Percentiles rank a stretch among this genome's conserved stretches.
These are phyloP conservation scores for Yamadazyma triangularis DNA, from an alignment of 1,139 yeast genomes.

Conservation along the genomic window DNA sequence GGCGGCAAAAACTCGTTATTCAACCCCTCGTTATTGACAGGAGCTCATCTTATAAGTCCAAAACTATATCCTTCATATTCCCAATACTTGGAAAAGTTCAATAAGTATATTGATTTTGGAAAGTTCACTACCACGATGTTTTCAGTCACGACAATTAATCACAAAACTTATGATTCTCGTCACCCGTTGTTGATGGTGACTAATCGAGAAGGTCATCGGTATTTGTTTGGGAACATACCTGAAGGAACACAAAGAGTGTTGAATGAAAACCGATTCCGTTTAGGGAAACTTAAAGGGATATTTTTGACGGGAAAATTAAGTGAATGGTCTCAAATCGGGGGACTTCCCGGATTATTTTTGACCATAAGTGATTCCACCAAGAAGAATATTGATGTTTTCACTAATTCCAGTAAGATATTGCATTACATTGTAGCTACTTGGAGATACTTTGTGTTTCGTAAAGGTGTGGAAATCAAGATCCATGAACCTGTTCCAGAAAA, in stretches of 20 bases:
- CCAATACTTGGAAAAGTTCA: conserved; percentile 7
- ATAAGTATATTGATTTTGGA: conserved; percentile 12
- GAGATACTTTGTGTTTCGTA: conserved; percentile 86
- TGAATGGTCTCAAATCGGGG: conserved; percentile 74
- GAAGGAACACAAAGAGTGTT: conserved; percentile 83
- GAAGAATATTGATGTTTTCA: conserved; percentile 36
- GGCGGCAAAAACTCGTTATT: too few species aligned
- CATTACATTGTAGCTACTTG: conserved; percentile 68
- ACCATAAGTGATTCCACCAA: conserved; percentile 83
- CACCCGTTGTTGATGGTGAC: conserved; percentile 58
- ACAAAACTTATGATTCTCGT: conserved; percentile 55
- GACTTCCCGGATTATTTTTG: conserved; percentile 82
- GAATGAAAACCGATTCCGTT: conserved; percentile 49
- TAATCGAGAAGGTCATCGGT: conserved; percentile 51
- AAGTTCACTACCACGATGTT: conserved; percentile 25
- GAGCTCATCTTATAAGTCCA: conserved; percentile 14
- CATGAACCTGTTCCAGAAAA: conserved; percentile 18
- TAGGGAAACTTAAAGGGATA: conserved; percentile 56
- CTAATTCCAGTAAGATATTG: conserved; percentile 35
- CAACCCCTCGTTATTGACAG: too few species aligned
- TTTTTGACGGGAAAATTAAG: conserved; percentile 70
- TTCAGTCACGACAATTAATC: conserved; percentile 42
- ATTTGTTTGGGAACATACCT: conserved; percentile 73
- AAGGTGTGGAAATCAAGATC: conserved; percentile 59
- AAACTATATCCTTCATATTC: conserved; percentile 6